Percentiles rank a stretch among this genome's conserved stretches.
Conservation (phyloP, 2,329 filamentous ascomycete genomes). For the Colletotrichum sp. region DNA sequence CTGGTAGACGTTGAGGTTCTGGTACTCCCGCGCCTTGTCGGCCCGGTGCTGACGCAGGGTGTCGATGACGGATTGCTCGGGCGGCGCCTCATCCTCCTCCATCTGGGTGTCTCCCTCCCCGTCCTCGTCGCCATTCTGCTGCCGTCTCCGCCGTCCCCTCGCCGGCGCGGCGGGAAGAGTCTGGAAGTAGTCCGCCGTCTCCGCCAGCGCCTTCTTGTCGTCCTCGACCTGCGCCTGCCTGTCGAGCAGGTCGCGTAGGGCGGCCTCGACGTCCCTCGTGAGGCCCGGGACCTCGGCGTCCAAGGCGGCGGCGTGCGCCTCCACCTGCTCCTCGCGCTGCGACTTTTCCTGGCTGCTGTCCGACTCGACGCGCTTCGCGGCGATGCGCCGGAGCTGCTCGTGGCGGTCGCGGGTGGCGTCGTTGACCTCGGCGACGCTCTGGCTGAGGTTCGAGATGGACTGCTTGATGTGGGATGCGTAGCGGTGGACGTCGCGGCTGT, state of each 20-base stretch:
- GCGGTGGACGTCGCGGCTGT: constrained; percentile 40
- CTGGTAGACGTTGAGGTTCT: constrained; percentile 42
- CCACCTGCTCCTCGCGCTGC: constrained; percentile 40
- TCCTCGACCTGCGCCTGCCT: constrained; percentile 55
- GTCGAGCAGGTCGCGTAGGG: constrained; percentile 56
- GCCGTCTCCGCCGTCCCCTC: constrained; percentile 6
- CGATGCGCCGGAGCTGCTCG: constrained; percentile 33
- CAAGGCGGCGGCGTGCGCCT: constrained; percentile 43
- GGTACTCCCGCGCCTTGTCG: constrained; percentile 47
- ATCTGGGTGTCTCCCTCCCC: constrained; percentile 24
- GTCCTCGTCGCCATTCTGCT: constrained; percentile 23
- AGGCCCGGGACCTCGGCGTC: constrained; percentile 44
- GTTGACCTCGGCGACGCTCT: constrained; percentile 54
- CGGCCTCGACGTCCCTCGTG: constrained; percentile 50
- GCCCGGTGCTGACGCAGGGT: constrained; percentile 41
- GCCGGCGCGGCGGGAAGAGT: background rate
- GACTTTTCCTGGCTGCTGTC: constrained; percentile 34
- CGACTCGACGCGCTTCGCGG: constrained; percentile 40
- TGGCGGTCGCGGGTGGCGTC: constrained; percentile 47
- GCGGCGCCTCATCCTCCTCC: constrained; percentile 20
- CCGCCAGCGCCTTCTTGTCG: constrained; percentile 42
- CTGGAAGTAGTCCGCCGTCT: constrained; percentile 28
- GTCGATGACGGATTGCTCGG: constrained; percentile 30
- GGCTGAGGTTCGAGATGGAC: constrained; percentile 47
- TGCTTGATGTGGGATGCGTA: constrained; percentile 54